Percentiles rank a stretch among this genome's conserved stretches.
Evolutionary conservation across 2,329 filamentous ascomycete genomes (phyloP).

Genomic region (Monosporascus sp.): DNA sequence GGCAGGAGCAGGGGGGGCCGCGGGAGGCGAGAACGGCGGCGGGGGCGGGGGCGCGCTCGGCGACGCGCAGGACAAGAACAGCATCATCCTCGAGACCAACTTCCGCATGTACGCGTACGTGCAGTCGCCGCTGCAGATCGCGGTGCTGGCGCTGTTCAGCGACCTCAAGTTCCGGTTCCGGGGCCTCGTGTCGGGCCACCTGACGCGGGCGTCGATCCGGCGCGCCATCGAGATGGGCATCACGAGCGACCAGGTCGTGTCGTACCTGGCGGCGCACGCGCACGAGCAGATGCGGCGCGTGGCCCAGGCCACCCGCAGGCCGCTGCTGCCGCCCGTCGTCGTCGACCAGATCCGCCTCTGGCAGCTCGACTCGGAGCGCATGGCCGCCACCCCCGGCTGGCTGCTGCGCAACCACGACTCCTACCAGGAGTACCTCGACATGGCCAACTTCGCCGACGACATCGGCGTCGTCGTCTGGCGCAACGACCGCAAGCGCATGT

Average conservation of each 20-base stretch:
- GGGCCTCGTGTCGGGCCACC: slow-evolving; percentile 86
- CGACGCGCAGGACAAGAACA: slow-evolving; percentile 56
- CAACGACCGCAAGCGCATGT: slow-evolving; percentile 71
- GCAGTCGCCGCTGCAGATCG: slow-evolving; percentile 86
- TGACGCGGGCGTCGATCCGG: slow-evolving; percentile 84
- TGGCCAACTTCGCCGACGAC: slow-evolving; percentile 76
- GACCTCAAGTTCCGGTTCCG: slow-evolving; percentile 86
- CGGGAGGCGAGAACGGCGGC: slow-evolving; percentile 4
- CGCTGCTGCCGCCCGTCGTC: slow-evolving; percentile 87
- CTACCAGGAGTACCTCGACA: slow-evolving; percentile 62
- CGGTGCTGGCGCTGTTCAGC: slow-evolving; percentile 84
- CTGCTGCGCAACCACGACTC: slow-evolving; percentile 84
- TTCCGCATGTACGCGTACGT: slow-evolving; percentile 98
- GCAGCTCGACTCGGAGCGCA: slow-evolving; percentile 95
- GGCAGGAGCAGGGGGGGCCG: slow-evolving; percentile 14
- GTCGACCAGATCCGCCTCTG: slow-evolving; percentile 96
- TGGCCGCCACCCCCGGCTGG: slow-evolving; percentile 78
- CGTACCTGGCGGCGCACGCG: slow-evolving; percentile 85
- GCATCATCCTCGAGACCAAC: slow-evolving; percentile 96
- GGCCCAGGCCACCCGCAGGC: slow-evolving; percentile 50
- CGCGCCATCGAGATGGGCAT: slow-evolving; percentile 86
- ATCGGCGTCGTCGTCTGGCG: slow-evolving; percentile 87
- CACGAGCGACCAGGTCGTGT: slow-evolving; percentile 90
- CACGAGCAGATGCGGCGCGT: slow-evolving; percentile 86
- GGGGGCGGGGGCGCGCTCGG: slow-evolving; percentile 22